Base-by-base conservation (phyloP, 257 asterid species). In the Nicotiana paniculata region DNA sequence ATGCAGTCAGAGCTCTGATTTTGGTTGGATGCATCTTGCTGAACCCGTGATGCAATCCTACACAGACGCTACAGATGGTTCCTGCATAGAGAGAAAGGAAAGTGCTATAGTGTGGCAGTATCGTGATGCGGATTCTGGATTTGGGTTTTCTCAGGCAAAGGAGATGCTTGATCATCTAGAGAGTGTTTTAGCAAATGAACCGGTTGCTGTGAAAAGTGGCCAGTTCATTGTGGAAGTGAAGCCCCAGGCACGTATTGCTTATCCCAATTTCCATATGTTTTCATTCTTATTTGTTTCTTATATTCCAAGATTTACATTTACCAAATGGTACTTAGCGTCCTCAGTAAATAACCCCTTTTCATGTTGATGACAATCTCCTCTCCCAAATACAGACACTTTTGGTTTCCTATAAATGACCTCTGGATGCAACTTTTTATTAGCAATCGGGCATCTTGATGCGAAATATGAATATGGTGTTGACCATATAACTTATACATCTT, bases 151-250 rank as follows among this genome's bases (percentile, higher is more conserved):
- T 82, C 98, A 94, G 88, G 97, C 97, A 5, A 93, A 93, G 88
- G 97, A 94, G 90, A 93, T 94, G 93, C 85, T 95, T 90, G 98
- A 95, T 88, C 98, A 95, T 86, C 89, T 95, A 39, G 98, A 95
- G 89, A 93, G 97, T 81, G 97, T 93, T 85, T 86, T 95, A 83
- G 98, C 98, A 68, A 95, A 95, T 81, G 98, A 95, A 82, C 97
- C 97, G 6, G 98, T 95, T 79, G 91, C 97, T 17, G 98, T 95
- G 70, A 95, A 95, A 85, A 92, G 98, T 18, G 98, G 98, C 26
- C 98, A 95, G 89, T 90, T 84, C 59, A 95, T 95, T 74, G 98
- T 95, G 39, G 98, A 93, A 91, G 94, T 95, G 86, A 95, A 95
- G 85, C 98, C 98, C 63, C 97, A 95, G 97, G 98, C 72, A 89